A percentile compares a stretch with the other conserved stretches of the same genome.
Evolutionary conservation across 163 green algal genomes (phyloP).

Genomic region (Chlamydomonas reinhardtii): DNA sequence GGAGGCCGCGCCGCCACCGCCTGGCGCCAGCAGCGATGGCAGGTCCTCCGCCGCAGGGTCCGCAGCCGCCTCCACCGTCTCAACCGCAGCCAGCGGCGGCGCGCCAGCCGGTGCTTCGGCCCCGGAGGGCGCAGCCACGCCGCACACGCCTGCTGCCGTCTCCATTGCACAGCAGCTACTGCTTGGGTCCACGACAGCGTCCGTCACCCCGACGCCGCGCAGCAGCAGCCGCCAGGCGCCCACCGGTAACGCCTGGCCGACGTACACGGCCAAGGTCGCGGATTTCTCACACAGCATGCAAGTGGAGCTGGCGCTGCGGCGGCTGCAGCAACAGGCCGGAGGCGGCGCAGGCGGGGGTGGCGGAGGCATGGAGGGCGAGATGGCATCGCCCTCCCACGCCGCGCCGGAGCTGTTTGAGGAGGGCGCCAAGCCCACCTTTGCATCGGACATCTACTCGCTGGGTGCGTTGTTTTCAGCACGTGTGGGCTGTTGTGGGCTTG

Average conservation of each 20-base stretch:
- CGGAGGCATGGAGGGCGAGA: not conserved
- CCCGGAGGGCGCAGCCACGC: too few relatives aligned
- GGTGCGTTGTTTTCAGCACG: not conserved
- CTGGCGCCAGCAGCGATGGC: too few relatives aligned
- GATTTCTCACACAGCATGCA: conserved; percentile 38
- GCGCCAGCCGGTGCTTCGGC: too few relatives aligned
- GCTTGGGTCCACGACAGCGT: too few relatives aligned
- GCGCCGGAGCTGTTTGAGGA: conserved; percentile 49
- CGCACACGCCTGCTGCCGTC: too few relatives aligned
- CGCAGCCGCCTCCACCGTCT: too few relatives aligned
- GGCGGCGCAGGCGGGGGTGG: not conserved
- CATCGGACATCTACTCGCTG: conserved; percentile 33
- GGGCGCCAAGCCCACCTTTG: not conserved
- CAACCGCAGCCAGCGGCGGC: too few relatives aligned
- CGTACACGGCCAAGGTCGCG: conserved; percentile 41
- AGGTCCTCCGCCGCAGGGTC: too few relatives aligned
- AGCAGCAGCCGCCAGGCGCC: not conserved
- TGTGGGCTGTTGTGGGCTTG: not conserved
- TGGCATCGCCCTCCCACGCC: conserved; percentile 10
- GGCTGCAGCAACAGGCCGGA: not conserved
- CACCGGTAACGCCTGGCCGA: not conserved
- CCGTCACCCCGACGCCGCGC: too few relatives aligned
- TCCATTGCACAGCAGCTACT: too few relatives aligned
- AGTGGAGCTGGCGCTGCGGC: conserved; percentile 6
- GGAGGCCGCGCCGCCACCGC: not conserved